Base-by-base conservation (phyloP, 495 filamentous ascomycete genomes). In the Tuber indicum region DNA sequence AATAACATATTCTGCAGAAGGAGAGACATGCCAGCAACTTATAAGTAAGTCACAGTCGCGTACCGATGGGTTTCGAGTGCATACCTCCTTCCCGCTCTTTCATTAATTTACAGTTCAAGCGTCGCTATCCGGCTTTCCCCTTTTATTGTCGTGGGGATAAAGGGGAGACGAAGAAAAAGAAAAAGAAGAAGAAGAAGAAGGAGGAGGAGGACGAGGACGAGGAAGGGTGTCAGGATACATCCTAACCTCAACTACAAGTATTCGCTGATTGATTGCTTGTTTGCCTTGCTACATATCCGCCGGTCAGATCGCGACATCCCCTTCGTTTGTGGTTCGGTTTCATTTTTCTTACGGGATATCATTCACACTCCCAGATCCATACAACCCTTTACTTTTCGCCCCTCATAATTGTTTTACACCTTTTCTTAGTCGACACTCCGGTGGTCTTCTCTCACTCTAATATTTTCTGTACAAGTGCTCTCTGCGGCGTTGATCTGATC, bases 231-330 rank as follows among this genome's bases (percentile, higher is more conserved):
- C 58, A 17, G 58, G n/a, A 32, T 32, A 66, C 58, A 66, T 66
- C 58, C 58, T 16, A 36, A 66, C 58, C 36, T 66, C 58, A 66
- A 14, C 58, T 17, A 14, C 58, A 66, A 14, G 26, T 17, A 14
- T 32, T 66, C 58, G 26, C 16, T 66, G 58, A 66, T 62, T 62
- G 47, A 0, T 52, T 62, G n/a, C 0, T 66, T 32, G 58, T 66
- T 66, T 36, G 58, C 58, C 45, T 52, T 58, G 76, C 72, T 62
- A 45, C 76, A 42, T 72, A 75, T 70, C 78, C 73, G 73, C 73
- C 78, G 76, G 70, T 76, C 78, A 80, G 77, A 76, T 73, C 71
- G 19, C 32, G 41, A 47, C 49, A n/a, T 62, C 42, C 52, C 21
- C 21, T 74, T 73, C 73, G 52, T 49, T 69, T 77, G 77, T 75